These are phyloP conservation scores for Apiospora koreana DNA, from an alignment of 2,329 filamentous ascomycete genomes.

Conservation along the genomic window DNA sequence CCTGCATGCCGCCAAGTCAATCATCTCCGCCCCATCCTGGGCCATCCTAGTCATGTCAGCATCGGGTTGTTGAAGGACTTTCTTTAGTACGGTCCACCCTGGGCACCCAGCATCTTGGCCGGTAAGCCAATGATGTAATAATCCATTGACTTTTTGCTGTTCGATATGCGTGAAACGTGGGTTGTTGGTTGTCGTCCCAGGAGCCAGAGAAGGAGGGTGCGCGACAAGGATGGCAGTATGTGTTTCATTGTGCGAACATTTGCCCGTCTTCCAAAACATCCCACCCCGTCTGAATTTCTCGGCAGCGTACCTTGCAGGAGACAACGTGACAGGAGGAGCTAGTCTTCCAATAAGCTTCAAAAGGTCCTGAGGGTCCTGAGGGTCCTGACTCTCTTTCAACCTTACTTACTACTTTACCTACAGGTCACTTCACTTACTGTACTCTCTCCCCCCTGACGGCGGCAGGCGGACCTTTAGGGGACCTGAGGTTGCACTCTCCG, in stretches of 20 bases:
- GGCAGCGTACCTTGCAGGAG: neutral
- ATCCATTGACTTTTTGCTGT: neutral
- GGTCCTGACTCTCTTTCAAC: neutral
- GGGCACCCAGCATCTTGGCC: neutral
- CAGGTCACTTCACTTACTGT: too few species aligned
- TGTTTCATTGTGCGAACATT: neutral
- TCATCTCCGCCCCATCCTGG: neutral
- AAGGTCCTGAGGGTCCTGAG: too few species aligned
- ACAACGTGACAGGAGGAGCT: neutral
- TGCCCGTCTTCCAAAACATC: neutral
- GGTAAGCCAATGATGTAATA: neutral
- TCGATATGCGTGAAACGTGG: neutral
- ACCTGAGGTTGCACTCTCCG: slow-evolving; percentile 5
- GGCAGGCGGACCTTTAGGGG: neutral
- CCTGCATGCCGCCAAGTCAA: neutral
- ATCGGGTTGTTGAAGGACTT: neutral
- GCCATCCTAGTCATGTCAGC: slow-evolving; percentile 1
- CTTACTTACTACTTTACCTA: too few species aligned
- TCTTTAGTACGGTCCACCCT: neutral
- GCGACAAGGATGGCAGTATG: neutral
- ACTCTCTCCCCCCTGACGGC: neutral
- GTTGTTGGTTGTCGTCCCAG: neutral
- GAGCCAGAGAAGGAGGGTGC: neutral
- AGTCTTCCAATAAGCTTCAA: too few species aligned
- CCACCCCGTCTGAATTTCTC: neutral